Conservation (phyloP, 139 green algal genomes). For the Eudorina sp. region DNA sequence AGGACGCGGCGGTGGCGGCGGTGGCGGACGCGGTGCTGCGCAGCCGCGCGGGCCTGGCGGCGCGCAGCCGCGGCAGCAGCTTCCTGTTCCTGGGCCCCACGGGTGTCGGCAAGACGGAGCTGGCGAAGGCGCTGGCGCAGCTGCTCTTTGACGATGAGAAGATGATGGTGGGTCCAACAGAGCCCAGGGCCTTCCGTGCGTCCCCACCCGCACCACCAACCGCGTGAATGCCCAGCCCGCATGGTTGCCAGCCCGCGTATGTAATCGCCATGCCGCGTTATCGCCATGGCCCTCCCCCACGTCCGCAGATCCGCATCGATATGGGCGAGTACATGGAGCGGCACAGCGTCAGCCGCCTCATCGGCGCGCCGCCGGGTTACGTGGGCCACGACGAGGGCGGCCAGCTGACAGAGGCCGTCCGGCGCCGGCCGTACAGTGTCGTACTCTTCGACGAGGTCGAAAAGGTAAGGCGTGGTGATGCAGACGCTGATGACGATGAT, state of each 20-base stretch:
- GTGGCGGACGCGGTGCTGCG: slow-evolving; percentile 95
- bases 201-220: no score
- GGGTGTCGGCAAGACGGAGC: slow-evolving; percentile 98
- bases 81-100: slow-evolving; percentile 94
- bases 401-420: slow-evolving; percentile 96
- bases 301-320: slow-evolving; percentile 85
- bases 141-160: slow-evolving; percentile 93
- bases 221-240: no score
- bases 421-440: slow-evolving; percentile 85
- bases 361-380: slow-evolving; percentile 88
- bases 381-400: slow-evolving; percentile 79
- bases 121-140: slow-evolving; percentile 92
- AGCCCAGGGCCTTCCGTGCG: no score
- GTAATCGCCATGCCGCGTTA: no score
- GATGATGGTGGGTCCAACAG: slow-evolving; percentile 84
- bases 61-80: slow-evolving; percentile 68
- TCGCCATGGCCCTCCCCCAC: no score
- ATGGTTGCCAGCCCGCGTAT: no score
- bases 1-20: slow-evolving; percentile 90
- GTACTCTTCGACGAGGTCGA: slow-evolving; percentile 98
- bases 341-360: slow-evolving; percentile 89
- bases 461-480: slow-evolving; percentile 69
- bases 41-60: slow-evolving; percentile 55
- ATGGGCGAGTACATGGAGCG: slow-evolving; percentile 99
- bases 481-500: background rate